Evolutionary conservation across 208 protist genomes (phyloP), one percentile per base, ranked within the genome.

Genomic region (Trypanosoma conorhini): DNA sequence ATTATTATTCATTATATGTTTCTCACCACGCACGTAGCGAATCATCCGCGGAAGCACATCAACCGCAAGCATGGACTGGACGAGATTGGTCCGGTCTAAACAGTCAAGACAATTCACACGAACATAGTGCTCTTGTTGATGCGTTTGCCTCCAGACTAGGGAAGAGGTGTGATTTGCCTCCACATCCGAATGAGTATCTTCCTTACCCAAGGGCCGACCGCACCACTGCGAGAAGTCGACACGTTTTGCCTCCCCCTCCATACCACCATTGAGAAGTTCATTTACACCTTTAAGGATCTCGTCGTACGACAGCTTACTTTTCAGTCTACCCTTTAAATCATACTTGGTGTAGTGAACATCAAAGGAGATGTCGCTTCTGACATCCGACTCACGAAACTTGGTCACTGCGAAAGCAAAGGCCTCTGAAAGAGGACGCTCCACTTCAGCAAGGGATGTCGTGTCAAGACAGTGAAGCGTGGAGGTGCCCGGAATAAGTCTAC

Each of bases 81-180:
- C 74, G 24, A 96, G 48, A 74, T 93, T 96, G 5, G 88, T 94
- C 22, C 91, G 81, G 66, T 96, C 91, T 17, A 96, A 62, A 61
- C 88, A 94, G 76, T 96, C 91, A 0, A 96, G 68, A 67, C 91
- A 96, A 67, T 92, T 96, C 17, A 96, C 82, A 24, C 91, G 87
- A 62, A 76, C 10, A 59, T 58, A 67, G 64, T 68, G 46, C 30
- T 66, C 9, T 31, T 74, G 68, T 51, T 55, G 48, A 31, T 72
- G 60, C 19, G 55, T 44, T 28, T 58, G 3, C 19, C 30, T 61
- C 65, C 51, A 62, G 10, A 42, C 21, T 2, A 33, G 50, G 40
- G 46, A 17, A n/a, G 1, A 10, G 19, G 22, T 31, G 38, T 40
- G 19, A 54, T 26, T 15, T 19, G 17, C 38, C 26, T 50, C 17